These are phyloP conservation scores for Conticribra guillardii DNA, from an alignment of 108 stramenopile species.

Conservation along the genomic window DNA sequence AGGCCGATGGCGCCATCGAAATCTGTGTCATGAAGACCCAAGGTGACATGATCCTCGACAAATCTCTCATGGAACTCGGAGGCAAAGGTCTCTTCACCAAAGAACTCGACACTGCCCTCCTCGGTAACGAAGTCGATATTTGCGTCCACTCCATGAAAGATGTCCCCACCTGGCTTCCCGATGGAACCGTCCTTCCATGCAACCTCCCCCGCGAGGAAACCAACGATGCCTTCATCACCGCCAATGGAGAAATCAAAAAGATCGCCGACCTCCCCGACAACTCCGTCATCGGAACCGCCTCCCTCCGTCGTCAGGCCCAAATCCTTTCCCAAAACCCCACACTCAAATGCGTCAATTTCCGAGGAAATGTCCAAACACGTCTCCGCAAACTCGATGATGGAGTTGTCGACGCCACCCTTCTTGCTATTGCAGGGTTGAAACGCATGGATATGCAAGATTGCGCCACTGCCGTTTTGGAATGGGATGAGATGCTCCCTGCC, in stretches of 20 bases:
- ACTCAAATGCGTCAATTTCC: conserved; percentile 97
- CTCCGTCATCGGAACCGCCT: conserved; percentile 97
- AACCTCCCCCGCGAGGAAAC: conserved; percentile 97
- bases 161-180: conserved; percentile 99
- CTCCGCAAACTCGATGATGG: conserved; percentile 98
- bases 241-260: conserved; percentile 61
- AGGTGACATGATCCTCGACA: conserved; percentile 99
- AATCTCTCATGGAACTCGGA: conserved; percentile 98
- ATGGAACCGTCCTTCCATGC: conserved; percentile 97
- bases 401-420: conserved; percentile 96
- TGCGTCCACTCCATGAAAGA: conserved; percentile 99
- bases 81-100: conserved; percentile 99
- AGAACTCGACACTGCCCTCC: conserved; percentile 97
- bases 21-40: conserved; percentile 99
- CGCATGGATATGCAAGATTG: conserved; percentile 97
- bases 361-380: conserved; percentile 99
- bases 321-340: conserved; percentile 94
- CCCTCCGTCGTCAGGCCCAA: conserved; percentile 97
- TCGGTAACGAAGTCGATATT: conserved; percentile 97
- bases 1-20: conserved; percentile 94
- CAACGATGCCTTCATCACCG: conserved; percentile 96
- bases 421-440: conserved; percentile 98
- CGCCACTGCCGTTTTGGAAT: conserved; percentile 91
- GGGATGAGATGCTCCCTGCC: conserved; percentile 98
- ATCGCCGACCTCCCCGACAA: conserved; percentile 92